Evolutionary conservation across 2,329 filamentous ascomycete genomes (phyloP), one percentile per base, ranked within the genome.

Genomic region (Drechslerella dactyloides): DNA sequence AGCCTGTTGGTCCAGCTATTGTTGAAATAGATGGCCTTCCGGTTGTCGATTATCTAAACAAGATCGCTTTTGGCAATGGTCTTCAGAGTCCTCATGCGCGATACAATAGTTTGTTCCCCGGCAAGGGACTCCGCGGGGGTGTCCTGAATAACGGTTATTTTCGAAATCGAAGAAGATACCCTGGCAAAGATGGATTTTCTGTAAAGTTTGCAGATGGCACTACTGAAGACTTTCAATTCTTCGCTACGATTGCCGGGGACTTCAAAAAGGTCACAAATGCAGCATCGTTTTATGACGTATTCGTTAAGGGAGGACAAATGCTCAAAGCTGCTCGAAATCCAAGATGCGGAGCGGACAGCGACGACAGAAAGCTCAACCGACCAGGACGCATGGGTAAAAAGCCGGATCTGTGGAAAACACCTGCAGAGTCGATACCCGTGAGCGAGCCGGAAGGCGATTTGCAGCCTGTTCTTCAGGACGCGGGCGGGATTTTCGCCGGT

Each of bases 51-150:
- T 73, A 68, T 19, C 62, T 73, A 23, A 66, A 68, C 33, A 73
- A 64, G 48, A 68, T 73, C 21, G 57, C 58, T 10, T 62, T 50
- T 33, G 62, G 57, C 21, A 68, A 53, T 21, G 69, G 69, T 17
- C 48, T 73, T 8, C 69, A 73, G 44, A 68, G 62, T 57, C 69
- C 69, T 1, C 61, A 73, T 33, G 69, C 69, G 17, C 55, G 69
- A 58, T 73, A 48, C 42, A 73, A 73, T 37, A 56, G 54, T 46
- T 58, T 73, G 11, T 73, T 68, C 55, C 69, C 69, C 21, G 46
- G 56, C 4, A 52, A 53, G 24, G 69, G 69, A 5, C 53, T 68
- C 19, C 35, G 40, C 15, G 69, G 69, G 50, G 42, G 40, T 27
- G 61, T 73, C 23, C 24, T 63, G 17, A 61, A 58, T 30, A 55